Evolutionary conservation across 2,329 filamentous ascomycete genomes (phyloP), one percentile per base, ranked within the genome.

Genomic region (Ceratocystis cubensis): DNA sequence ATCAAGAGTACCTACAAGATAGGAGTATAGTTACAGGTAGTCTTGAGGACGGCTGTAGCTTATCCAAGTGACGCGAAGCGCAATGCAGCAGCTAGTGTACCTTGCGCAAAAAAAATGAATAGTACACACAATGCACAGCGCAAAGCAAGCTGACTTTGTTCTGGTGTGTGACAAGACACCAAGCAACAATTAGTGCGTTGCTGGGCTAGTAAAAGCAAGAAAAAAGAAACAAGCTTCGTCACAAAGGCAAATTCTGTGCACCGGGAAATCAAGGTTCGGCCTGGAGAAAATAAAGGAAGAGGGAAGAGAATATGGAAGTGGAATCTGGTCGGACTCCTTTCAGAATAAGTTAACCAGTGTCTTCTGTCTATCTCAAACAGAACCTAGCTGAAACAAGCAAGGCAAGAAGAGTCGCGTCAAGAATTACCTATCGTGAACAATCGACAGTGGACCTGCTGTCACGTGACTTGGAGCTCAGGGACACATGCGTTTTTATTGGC

Each of bases 351-450:
- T 59, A 6, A 6, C 56, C 28, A 13, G 22, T 30, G 56, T 33
- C 33, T 30, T 59, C 56, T 59, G 28, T 59, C 56, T 59, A 22
- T 37, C 30, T 37, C 56, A 37, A 59, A 20, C 56, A 33, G 28
- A 59, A 30, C 28, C 33, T 17, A 25, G 37, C 59, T 62, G 59
- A 44, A 45, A 62, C 59, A 63, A 53, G 22, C 48, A 53, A 41
- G 22, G 53, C 64, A 48, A 61, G 64, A 30, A 65, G 64, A 68
- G 62, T 65, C 66, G 66, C 66, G 66, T 65, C 63, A 61, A 65
- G 64, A 50, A 57, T 33, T 41, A 15, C 45, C 28, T 17, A 33
- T 68, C 63, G 66, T 68, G 59, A 45, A 65, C 64, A 59, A 62
- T 30, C 45, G 33, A 65, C 48, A 61, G 63, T 65, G 66, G 66